Conservation (phyloP, 2,329 filamentous ascomycete species). For the Arthrobotrys megalospora region DNA sequence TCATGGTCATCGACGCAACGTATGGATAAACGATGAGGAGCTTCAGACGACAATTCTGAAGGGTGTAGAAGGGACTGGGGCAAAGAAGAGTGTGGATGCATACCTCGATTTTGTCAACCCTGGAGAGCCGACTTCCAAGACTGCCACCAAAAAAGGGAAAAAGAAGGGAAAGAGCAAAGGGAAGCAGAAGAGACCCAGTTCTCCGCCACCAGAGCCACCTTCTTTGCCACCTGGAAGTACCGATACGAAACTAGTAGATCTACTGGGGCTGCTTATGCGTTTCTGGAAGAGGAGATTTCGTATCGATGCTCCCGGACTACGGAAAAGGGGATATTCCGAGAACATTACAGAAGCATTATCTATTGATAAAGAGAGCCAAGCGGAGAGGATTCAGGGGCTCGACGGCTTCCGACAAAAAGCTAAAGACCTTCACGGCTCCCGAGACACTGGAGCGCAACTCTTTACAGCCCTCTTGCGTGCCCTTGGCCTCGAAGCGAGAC, state of each 20-base stretch:
- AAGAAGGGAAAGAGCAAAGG: constrained; percentile 65
- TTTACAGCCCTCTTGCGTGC: constrained; percentile 90
- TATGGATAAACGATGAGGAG: constrained; percentile 83
- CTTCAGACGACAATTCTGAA: constrained; percentile 82
- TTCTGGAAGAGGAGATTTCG: constrained; percentile 92
- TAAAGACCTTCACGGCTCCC: constrained; percentile 74
- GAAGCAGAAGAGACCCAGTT: constrained; percentile 67
- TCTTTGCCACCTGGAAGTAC: constrained; percentile 79
- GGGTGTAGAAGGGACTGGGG: constrained; percentile 78
- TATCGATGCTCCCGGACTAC: constrained; percentile 81
- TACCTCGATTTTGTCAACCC: constrained; percentile 67
- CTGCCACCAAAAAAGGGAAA: constrained; percentile 66
- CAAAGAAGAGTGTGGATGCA: constrained; percentile 82
- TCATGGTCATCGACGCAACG: constrained; percentile 88
- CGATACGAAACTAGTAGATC: constrained; percentile 72
- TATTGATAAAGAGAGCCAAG: constrained; percentile 69
- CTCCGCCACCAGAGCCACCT: constrained; percentile 73
- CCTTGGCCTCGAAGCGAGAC: constrained; percentile 83
- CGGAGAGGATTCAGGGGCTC: constrained; percentile 75
- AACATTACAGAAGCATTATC: constrained; percentile 1
- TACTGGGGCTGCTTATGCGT: constrained; percentile 81
- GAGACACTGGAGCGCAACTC: constrained; percentile 89
- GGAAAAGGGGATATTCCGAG: constrained; percentile 83
- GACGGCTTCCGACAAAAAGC: constrained; percentile 48
- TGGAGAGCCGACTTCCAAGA: constrained; percentile 61